phyloP scores from a whole-genome alignment of 768 basidiomycete species.

The Tulasnella sp. region DNA sequence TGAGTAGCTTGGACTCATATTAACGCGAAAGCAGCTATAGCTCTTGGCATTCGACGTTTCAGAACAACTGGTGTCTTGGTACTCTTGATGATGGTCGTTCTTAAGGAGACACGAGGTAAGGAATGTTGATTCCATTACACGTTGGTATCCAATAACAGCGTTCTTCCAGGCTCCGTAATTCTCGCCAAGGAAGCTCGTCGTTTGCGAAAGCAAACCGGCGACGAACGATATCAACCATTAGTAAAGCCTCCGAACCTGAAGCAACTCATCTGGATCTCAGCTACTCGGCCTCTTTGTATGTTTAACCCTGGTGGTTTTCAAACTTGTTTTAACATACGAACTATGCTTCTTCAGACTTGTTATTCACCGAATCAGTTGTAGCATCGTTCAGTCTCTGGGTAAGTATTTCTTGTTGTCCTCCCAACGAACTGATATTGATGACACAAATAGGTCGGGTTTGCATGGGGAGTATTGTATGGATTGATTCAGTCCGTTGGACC shows the following conservation, averaged over 20 bases:
- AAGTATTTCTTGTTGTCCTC: neutral
- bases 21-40: no score
- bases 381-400: slow-evolving; percentile 51
- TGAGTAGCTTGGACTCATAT: no score
- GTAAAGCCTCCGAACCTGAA: slow-evolving; percentile 43
- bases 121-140: neutral
- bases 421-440: neutral
- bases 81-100: slow-evolving; percentile 37
- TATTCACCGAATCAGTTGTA: slow-evolving; percentile 63
- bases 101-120: slow-evolving; percentile 56
- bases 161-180: slow-evolving; percentile 37
- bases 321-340: slow-evolving; percentile 16
- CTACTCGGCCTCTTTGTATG: slow-evolving; percentile 58
- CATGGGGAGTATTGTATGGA: slow-evolving; percentile 64
- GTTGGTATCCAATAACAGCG: neutral
- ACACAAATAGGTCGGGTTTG: slow-evolving; percentile 59
- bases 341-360: slow-evolving; percentile 33
- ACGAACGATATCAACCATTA: slow-evolving; percentile 46
- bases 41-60: slow-evolving; percentile 13
- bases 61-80: slow-evolving; percentile 44
- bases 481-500: slow-evolving; percentile 50
- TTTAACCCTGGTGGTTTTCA: slow-evolving; percentile 19
- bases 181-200: slow-evolving; percentile 50
- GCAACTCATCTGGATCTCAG: slow-evolving; percentile 54
- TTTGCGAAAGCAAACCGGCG: slow-evolving; percentile 50